Evolutionary conservation across 768 basidiomycete genomes (phyloP).

Genomic region (Amanita rimosa): DNA sequence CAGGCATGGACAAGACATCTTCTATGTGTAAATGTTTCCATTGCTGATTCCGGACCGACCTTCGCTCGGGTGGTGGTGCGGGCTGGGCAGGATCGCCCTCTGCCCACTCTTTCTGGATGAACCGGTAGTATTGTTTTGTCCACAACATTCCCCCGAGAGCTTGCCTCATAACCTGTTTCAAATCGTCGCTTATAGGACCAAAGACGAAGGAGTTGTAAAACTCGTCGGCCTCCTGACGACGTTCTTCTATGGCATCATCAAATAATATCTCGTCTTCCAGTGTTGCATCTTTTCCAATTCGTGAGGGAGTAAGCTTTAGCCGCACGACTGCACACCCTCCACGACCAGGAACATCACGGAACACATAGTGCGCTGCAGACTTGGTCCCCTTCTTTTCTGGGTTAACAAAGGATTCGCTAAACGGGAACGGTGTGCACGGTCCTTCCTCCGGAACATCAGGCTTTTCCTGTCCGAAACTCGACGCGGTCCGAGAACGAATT

Average conservation of each 20-base stretch:
- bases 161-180: constrained; percentile 94
- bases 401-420: constrained; percentile 58
- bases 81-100: constrained; percentile 94
- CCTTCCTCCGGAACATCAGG: constrained; percentile 37
- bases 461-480: constrained; percentile 25
- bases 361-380: constrained; percentile 84
- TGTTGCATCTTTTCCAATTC: constrained; percentile 64
- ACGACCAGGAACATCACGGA: constrained; percentile 74
- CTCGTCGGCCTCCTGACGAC: constrained; percentile 90
- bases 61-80: constrained; percentile 83
- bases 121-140: constrained; percentile 97
- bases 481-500: constrained; percentile 40
- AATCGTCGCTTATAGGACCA: constrained; percentile 83
- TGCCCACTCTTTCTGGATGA: constrained; percentile 94
- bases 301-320: constrained; percentile 77
- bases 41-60: constrained; percentile 81
- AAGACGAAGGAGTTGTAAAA: constrained; percentile 78
- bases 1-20: constrained; percentile 97
- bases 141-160: constrained; percentile 95
- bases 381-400: constrained; percentile 87
- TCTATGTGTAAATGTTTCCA: constrained; percentile 96
- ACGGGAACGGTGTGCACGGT: constrained; percentile 50
- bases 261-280: constrained; percentile 84
- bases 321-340: constrained; percentile 95
- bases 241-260: constrained; percentile 82